These are phyloP conservation scores for Withania somnifera DNA, from an alignment of 305 asterid genomes.

Conservation along the genomic window DNA sequence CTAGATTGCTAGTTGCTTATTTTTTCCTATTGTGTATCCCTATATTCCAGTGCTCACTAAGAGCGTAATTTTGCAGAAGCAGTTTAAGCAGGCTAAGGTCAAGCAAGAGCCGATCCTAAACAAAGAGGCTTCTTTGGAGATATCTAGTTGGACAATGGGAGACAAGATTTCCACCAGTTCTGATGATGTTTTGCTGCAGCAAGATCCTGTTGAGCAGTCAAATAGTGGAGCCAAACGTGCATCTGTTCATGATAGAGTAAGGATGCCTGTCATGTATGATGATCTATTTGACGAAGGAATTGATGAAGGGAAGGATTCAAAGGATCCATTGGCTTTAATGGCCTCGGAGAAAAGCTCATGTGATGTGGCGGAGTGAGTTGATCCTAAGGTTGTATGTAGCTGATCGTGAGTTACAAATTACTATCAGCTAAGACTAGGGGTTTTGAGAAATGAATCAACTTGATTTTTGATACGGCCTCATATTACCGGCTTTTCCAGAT, in stretches of 20 bases:
- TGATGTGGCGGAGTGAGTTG: neutral
- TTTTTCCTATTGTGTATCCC: neutral
- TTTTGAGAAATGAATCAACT: neutral
- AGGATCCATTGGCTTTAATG: neutral
- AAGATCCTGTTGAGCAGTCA: slow-evolving; percentile 15
- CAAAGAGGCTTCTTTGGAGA: neutral
- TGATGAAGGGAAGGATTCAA: slow-evolving; percentile 7
- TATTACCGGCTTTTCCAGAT: neutral
- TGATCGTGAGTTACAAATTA: neutral
- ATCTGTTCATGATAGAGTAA: slow-evolving; percentile 58
- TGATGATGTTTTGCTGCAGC: slow-evolving; percentile 14
- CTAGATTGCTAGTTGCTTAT: neutral
- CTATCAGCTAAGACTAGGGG: neutral
- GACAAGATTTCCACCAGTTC: neutral
- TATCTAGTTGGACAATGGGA: neutral
- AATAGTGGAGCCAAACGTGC: slow-evolving; percentile 21
- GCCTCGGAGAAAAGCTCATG: neutral
- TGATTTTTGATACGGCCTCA: neutral
- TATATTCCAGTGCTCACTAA: neutral
- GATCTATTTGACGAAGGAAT: slow-evolving; percentile 38
- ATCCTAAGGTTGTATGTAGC: slow-evolving; percentile 16
- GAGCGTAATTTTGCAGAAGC: slow-evolving; percentile 45
- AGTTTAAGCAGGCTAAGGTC: slow-evolving; percentile 38
- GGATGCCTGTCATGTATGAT: slow-evolving; percentile 66
- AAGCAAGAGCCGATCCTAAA: slow-evolving; percentile 19